Conservation (phyloP, 768 basidiomycete genomes). For the Gymnopilus dilepis region DNA sequence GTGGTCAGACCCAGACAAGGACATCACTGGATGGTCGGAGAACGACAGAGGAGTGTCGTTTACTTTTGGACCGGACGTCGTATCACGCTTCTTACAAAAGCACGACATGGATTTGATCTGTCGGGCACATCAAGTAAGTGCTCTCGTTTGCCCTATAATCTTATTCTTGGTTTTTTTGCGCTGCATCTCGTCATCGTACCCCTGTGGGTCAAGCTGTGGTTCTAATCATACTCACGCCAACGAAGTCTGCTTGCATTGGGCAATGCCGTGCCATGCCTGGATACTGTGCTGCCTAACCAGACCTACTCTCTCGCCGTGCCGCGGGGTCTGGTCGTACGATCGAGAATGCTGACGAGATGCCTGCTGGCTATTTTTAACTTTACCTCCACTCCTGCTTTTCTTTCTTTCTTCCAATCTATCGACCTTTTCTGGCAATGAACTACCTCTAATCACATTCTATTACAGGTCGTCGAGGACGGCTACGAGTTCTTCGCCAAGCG, state of each 20-base stretch:
- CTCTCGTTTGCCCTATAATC: constrained; percentile 7
- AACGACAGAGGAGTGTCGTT: constrained; percentile 99
- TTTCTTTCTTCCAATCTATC: not conserved
- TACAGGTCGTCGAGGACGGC: constrained; percentile 95
- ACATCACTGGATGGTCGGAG: constrained; percentile 99
- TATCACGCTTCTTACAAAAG: constrained; percentile 97
- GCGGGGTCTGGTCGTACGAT: constrained; percentile 2
- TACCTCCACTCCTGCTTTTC: no score
- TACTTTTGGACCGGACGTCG: constrained; percentile 98
- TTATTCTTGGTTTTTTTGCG: no score
- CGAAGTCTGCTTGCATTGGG: no score
- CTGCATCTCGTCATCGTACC: no score
- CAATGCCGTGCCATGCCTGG: no score
- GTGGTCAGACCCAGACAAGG: constrained; percentile 99
- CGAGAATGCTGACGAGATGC: not conserved
- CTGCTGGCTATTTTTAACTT: not conserved
- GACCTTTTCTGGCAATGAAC: no score
- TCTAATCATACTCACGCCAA: no score
- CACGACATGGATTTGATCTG: constrained; percentile 99
- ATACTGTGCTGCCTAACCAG: no score
- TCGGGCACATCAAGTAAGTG: constrained; percentile 91
- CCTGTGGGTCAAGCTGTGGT: no score
- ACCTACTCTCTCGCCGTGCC: not conserved
- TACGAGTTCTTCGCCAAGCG: constrained; percentile 99
- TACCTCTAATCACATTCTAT: constrained; percentile 9